Conservation (phyloP, 129 eudicot species). For the Chrysanthemum makinoi region DNA sequence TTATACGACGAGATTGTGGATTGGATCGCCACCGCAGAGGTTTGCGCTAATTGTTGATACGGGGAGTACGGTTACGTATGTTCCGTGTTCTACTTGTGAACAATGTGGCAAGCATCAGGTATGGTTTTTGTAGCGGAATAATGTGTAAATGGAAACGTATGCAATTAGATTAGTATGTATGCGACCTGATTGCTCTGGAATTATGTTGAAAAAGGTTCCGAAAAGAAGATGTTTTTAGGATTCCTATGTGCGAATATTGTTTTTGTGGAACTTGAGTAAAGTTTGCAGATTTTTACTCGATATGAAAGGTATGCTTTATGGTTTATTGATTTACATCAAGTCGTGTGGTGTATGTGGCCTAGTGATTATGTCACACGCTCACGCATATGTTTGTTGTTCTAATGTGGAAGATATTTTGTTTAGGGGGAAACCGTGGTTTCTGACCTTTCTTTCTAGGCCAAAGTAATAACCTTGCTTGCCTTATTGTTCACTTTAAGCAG, state of each 20-base stretch:
- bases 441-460: not conserved
- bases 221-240: not conserved
- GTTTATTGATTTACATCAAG: not conserved
- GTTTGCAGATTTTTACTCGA: not conserved
- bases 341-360: not conserved
- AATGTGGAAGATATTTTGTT: not conserved
- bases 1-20: slow-evolving; percentile 82
- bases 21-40: slow-evolving; percentile 86
- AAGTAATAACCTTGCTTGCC: not conserved
- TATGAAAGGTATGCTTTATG: not conserved
- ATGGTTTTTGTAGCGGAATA: not conserved
- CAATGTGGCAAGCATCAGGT: slow-evolving; percentile 99
- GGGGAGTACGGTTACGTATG: slow-evolving; percentile 96
- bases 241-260: not conserved
- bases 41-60: slow-evolving; percentile 88
- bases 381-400: not conserved
- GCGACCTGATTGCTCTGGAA: too few relatives aligned
- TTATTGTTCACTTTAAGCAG: not conserved
- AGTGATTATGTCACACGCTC: not conserved
- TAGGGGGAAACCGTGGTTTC: not conserved
- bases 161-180: too few relatives aligned
- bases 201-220: not conserved
- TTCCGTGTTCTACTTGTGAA: slow-evolving; percentile 89
- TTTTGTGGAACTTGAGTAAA: not conserved
- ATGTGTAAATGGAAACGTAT: too few relatives aligned